A percentile compares a stretch with the other conserved stretches of the same genome.
Conservation (phyloP, 2,329 filamentous ascomycete genomes). For the Claviceps lovelessii region DNA sequence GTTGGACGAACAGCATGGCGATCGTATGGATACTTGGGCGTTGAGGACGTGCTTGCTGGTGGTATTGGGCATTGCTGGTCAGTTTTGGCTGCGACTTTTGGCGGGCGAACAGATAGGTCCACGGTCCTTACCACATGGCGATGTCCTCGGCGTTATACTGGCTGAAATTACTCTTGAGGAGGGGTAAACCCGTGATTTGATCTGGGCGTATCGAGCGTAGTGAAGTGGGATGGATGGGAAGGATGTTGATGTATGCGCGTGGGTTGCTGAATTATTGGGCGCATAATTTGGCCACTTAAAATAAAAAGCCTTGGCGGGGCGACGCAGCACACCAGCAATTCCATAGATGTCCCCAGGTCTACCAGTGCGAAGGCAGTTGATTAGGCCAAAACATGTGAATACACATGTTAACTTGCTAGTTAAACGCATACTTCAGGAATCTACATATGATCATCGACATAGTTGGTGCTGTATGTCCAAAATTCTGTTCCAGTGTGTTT, state of each 20-base stretch:
- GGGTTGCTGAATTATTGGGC: neutral
- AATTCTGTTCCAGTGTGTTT: neutral
- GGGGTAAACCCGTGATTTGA: neutral
- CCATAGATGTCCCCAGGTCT: no score
- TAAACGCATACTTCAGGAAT: neutral
- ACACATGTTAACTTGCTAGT: neutral
- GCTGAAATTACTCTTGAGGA: neutral
- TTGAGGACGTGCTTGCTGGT: constrained; percentile 97
- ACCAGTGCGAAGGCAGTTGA: no score
- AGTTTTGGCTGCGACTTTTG: neutral
- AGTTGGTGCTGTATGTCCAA: neutral
- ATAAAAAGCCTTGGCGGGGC: neutral
- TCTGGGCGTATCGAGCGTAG: neutral
- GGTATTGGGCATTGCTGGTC: constrained; percentile 1
- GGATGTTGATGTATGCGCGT: neutral
- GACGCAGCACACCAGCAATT: neutral
- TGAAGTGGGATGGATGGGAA: neutral
- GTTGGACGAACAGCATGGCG: constrained; percentile 67
- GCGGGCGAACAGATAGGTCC: neutral
- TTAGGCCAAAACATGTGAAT: neutral
- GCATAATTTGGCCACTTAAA: neutral
- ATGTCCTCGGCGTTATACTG: neutral
- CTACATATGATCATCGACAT: neutral
- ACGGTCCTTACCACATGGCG: constrained; percentile 22
- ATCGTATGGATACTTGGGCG: constrained; percentile 90